phyloP scores from a whole-genome alignment of 2,329 filamentous ascomycete genomes.

The Alternaria longipes region DNA sequence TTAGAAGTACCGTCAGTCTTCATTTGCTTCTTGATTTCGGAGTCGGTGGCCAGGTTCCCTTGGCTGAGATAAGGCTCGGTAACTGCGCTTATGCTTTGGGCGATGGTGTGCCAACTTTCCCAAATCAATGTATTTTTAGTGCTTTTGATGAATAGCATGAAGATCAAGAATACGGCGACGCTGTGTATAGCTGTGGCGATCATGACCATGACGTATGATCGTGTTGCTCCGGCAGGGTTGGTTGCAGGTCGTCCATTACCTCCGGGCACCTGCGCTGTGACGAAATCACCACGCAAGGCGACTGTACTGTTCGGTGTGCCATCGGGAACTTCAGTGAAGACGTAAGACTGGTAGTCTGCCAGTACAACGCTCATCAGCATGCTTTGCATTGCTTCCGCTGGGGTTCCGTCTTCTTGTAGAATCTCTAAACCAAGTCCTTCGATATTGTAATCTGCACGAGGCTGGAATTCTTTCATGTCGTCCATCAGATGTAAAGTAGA shows the following conservation, averaged over 20 bases:
- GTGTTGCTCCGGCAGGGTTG: neutral
- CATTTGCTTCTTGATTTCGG: neutral
- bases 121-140: neutral
- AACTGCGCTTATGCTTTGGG: neutral
- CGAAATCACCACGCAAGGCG: accelerated
- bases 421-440: neutral
- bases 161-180: accelerated
- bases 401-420: neutral
- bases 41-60: neutral
- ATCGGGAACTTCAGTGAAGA: neutral
- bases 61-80: neutral
- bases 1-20: neutral
- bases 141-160: neutral
- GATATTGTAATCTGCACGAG: neutral
- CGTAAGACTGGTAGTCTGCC: neutral
- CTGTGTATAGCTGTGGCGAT: neutral
- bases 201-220: neutral
- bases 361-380: neutral
- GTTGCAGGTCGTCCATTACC: neutral
- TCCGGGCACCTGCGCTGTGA: neutral
- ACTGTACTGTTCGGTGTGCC: neutral
- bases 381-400: neutral
- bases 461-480: accelerated
- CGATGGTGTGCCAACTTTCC: neutral
- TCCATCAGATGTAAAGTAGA: accelerated